phyloP scores from a whole-genome alignment of 345 rosid species.

The Cardamine chenopodiifolia region DNA sequence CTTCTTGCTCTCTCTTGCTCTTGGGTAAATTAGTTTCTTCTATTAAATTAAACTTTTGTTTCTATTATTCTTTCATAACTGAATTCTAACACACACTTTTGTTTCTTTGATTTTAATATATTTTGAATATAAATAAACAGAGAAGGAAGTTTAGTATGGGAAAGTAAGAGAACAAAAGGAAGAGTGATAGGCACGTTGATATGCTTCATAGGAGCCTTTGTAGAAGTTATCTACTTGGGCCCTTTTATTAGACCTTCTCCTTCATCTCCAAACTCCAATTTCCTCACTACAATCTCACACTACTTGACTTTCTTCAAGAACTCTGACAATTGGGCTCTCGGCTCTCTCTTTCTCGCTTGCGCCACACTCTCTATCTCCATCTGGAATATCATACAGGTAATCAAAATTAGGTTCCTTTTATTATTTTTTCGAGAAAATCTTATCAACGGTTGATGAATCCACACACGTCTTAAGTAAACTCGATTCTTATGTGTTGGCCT shows the following conservation, averaged over 20 bases:
- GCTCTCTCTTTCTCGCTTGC: constrained; percentile 67
- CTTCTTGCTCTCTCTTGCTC: constrained; percentile 57
- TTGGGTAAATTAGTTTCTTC: constrained; percentile 51
- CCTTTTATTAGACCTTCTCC: constrained; percentile 52
- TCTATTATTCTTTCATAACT: neutral
- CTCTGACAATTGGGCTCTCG: constrained; percentile 70
- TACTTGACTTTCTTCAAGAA: constrained; percentile 54
- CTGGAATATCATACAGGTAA: constrained; percentile 76
- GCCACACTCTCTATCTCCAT: constrained; percentile 61
- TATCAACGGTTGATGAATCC: neutral
- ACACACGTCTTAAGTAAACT: neutral
- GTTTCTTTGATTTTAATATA: neutral
- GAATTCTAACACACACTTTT: neutral
- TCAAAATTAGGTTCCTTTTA: neutral
- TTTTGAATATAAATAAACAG: constrained; percentile 34
- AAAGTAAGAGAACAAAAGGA: constrained; percentile 46
- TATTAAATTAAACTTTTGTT: neutral
- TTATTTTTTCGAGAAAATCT: neutral
- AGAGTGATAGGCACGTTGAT: constrained; percentile 63
- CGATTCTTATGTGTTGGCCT: too few relatives aligned
- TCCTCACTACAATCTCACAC: constrained; percentile 39
- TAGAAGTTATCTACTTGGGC: constrained; percentile 58
- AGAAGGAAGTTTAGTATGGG: constrained; percentile 50
- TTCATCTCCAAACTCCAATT: constrained; percentile 40
- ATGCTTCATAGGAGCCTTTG: constrained; percentile 59